These are phyloP conservation scores for Xylariaceae sp. DNA, from an alignment of 2,329 filamentous ascomycete species.

Conservation along the genomic window DNA sequence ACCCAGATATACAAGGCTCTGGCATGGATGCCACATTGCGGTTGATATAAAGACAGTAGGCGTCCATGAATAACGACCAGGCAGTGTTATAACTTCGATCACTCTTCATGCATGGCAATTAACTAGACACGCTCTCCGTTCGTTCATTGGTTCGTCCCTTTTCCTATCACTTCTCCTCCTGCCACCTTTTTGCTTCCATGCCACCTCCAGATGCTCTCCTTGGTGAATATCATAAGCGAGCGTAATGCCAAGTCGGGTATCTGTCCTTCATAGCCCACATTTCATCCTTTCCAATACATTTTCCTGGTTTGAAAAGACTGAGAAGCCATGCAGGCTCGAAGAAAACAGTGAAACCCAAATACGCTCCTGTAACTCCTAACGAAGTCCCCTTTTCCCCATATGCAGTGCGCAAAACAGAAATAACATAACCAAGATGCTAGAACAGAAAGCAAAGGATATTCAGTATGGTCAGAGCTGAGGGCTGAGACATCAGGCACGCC, in stretches of 20 bases:
- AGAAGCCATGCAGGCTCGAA: background rate
- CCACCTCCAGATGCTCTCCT: background rate
- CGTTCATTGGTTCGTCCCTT: too few relatives aligned
- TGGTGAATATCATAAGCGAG: conserved; percentile 24
- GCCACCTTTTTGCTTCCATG: too few relatives aligned
- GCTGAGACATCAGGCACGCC: background rate
- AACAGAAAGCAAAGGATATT: background rate
- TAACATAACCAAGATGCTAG: background rate
- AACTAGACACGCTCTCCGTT: too few relatives aligned
- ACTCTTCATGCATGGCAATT: too few relatives aligned
- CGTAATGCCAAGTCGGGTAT: conserved; percentile 12
- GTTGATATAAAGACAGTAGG: too few relatives aligned
- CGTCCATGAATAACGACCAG: too few relatives aligned
- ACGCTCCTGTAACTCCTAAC: background rate
- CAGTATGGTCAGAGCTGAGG: background rate
- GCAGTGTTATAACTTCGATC: too few relatives aligned
- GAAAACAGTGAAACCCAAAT: background rate
- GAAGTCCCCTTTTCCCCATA: background rate
- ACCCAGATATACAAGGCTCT: too few relatives aligned
- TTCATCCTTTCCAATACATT: conserved; percentile 1
- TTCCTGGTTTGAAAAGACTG: background rate
- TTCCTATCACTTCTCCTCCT: too few relatives aligned
- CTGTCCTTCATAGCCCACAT: background rate
- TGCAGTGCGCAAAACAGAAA: background rate
- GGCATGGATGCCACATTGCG: too few relatives aligned